A percentile compares a stretch with the other conserved stretches of the same genome.
Evolutionary conservation across 805 yeast species (phyloP).

Genomic region (Yarrowia porcina): DNA sequence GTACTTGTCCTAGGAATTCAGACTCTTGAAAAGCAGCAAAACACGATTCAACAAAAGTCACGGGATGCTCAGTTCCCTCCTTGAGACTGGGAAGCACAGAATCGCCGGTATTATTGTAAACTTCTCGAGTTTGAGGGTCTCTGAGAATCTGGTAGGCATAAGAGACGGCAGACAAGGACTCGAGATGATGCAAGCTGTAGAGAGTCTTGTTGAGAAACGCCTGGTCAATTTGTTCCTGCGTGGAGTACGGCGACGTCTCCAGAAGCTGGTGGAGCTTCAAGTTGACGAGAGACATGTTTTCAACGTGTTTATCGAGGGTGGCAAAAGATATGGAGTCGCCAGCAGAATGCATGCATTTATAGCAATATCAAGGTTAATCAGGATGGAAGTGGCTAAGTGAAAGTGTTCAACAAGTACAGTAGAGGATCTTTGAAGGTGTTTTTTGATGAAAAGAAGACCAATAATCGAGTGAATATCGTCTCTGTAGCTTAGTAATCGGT

Average conservation of each 20-base stretch:
- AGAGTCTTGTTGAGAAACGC: slow-evolving; percentile 5
- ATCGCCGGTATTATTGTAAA: slow-evolving; percentile 13
- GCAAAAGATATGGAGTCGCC: neutral
- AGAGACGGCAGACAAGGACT: slow-evolving; percentile 6
- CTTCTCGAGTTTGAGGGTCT: slow-evolving; percentile 1
- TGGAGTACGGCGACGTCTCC: slow-evolving; percentile 12
- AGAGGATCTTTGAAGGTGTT: too few species aligned
- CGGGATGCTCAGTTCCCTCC: neutral
- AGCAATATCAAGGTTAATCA: neutral
- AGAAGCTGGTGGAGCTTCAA: slow-evolving; percentile 10
- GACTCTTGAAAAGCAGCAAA: slow-evolving; percentile 6
- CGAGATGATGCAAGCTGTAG: neutral
- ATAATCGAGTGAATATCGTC: too few species aligned
- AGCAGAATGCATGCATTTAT: neutral
- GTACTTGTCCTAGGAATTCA: slow-evolving; percentile 6
- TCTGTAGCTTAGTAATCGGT: too few species aligned
- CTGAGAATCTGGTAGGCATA: slow-evolving; percentile 8
- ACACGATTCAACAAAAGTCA: slow-evolving; percentile 1
- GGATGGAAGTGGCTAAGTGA: too few species aligned
- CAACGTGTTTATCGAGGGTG: neutral
- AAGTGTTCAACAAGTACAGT: too few species aligned
- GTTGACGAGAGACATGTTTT: neutral
- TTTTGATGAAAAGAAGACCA: too few species aligned
- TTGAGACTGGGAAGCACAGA: neutral
- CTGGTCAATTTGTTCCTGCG: slow-evolving; percentile 21